These are phyloP conservation scores for Tolypocladium album DNA, from an alignment of 2,329 filamentous ascomycete genomes.

Conservation along the genomic window DNA sequence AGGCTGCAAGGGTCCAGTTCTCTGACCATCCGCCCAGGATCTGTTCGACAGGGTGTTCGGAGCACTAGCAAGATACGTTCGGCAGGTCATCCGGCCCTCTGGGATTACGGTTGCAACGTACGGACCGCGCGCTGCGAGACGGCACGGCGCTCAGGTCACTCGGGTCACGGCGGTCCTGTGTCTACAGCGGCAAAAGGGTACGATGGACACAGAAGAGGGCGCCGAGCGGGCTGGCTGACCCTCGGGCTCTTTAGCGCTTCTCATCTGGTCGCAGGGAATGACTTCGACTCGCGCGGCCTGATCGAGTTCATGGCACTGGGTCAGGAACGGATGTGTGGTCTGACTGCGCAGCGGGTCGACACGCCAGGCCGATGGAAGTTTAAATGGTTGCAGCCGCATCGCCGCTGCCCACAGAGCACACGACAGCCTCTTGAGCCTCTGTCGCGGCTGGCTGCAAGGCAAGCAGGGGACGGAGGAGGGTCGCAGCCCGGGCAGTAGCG, in stretches of 20 bases:
- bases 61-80: slow-evolving; percentile 6
- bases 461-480: not conserved
- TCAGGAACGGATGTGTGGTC: not conserved
- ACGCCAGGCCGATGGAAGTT: not conserved
- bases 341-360: not conserved
- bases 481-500: not conserved
- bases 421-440: not conserved
- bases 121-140: not conserved
- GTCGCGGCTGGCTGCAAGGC: not conserved
- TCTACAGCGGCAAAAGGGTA: not conserved
- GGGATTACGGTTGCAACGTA: slow-evolving; percentile 1
- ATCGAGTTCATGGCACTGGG: not conserved
- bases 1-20: slow-evolving; percentile 4
- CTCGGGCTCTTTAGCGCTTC: not conserved
- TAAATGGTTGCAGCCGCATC: not conserved
- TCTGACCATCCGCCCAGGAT: not conserved
- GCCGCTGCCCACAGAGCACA: not conserved
- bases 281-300: not conserved
- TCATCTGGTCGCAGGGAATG: not conserved
- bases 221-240: not conserved
- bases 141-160: not conserved
- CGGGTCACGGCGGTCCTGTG: not conserved
- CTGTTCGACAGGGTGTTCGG: slow-evolving; percentile 7
- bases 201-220: not conserved
- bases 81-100: slow-evolving; percentile 9